These are phyloP conservation scores for Exophiala dermatitidis DNA, from an alignment of 2,329 filamentous ascomycete genomes.

Conservation along the genomic window DNA sequence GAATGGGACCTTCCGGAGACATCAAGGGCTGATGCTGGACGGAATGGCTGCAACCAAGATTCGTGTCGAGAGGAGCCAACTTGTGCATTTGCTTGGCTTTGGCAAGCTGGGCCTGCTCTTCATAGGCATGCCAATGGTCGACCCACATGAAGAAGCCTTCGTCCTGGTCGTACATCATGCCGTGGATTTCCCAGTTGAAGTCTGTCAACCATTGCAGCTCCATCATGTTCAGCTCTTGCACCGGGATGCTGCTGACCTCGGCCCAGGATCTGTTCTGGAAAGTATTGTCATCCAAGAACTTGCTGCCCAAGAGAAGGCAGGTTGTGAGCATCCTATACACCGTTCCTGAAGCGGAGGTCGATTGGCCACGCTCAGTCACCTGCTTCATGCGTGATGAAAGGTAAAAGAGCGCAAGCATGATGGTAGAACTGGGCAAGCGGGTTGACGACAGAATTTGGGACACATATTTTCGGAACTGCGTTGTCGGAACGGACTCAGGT, in stretches of 20 bases:
- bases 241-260: conserved; percentile 83
- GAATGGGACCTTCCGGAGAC: conserved; percentile 44
- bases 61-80: conserved; percentile 59
- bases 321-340: conserved; percentile 84
- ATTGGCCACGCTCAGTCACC: conserved; percentile 52
- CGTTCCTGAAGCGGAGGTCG: conserved; percentile 56
- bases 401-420: conserved; percentile 84
- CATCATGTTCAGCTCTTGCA: conserved; percentile 73
- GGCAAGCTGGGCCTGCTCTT: conserved; percentile 43
- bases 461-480: conserved; percentile 84
- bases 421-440: conserved; percentile 81
- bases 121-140: conserved; percentile 59
- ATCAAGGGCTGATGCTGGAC: conserved; percentile 43
- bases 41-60: conserved; percentile 48
- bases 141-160: conserved; percentile 60
- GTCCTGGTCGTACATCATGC: conserved; percentile 70
- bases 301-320: conserved; percentile 78
- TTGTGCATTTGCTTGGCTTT: conserved; percentile 42
- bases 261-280: conserved; percentile 97
- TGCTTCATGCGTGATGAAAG: conserved; percentile 75
- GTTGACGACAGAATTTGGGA: conserved; percentile 85
- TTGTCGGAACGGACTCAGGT: conserved; percentile 55
- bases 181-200: conserved; percentile 78
- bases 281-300: conserved; percentile 93
- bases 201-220: conserved; percentile 82